A percentile compares a stretch with the other conserved stretches of the same genome.
Conservation (phyloP, 1,284 basidiomycete species). For the Tilletia caries region DNA sequence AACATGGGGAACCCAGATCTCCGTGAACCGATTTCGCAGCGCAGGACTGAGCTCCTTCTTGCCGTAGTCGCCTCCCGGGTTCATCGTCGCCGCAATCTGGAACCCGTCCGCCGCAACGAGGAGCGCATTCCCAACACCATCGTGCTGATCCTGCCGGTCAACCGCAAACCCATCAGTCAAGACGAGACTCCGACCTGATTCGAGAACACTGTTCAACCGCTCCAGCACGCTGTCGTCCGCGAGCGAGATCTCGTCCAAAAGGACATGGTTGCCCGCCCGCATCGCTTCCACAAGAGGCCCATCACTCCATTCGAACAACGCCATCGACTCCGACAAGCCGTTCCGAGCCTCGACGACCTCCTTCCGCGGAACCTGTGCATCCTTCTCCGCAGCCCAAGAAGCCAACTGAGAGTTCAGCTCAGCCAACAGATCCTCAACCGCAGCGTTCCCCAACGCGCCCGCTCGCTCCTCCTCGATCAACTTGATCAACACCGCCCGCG, state of each 20-base stretch:
- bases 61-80: constrained; percentile 97
- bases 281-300: constrained; percentile 92
- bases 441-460: constrained; percentile 3
- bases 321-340: constrained; percentile 58
- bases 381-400: constrained; percentile 10
- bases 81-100: constrained; percentile 96
- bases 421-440: constrained; percentile 24
- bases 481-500: constrained; percentile 33
- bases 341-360: constrained; percentile 59
- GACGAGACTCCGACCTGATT: constrained; percentile 81
- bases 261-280: constrained; percentile 76
- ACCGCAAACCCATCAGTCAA: constrained; percentile 62
- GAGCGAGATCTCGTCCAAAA: constrained; percentile 95
- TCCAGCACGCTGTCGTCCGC: constrained; percentile 98
- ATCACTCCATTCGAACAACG: constrained; percentile 94
- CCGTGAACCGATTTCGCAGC: constrained; percentile 94
- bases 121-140: constrained; percentile 21
- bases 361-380: neutral
- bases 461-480: constrained; percentile 15
- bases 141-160: constrained; percentile 13
- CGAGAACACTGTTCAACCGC: constrained; percentile 92
- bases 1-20: constrained; percentile 95
- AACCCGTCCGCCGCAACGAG: constrained; percentile 58
- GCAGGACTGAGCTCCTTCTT: constrained; percentile 99
- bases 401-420: constrained; percentile 17